A percentile compares a stretch with the other conserved stretches of the same genome.
These are phyloP conservation scores for Amorphotheca resinae DNA, from an alignment of 495 filamentous ascomycete genomes.

Conservation along the genomic window DNA sequence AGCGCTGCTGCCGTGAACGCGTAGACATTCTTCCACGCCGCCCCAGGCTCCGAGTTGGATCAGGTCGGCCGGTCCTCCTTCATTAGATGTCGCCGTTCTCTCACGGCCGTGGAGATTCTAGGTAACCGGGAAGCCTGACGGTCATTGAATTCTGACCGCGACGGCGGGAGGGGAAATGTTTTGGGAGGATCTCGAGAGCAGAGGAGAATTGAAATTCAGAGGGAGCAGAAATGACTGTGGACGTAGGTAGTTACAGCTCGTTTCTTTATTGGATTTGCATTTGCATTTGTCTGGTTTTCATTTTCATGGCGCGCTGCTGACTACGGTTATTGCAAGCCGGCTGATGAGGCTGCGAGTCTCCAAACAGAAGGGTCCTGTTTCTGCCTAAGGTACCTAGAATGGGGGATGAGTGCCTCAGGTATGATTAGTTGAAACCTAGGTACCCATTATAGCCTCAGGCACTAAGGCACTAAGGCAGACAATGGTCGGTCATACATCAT, in stretches of 20 bases:
- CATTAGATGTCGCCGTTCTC: conserved; percentile 7
- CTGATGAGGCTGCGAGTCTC: not conserved
- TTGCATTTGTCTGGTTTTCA: no score
- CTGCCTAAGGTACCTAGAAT: no score
- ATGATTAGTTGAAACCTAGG: no score
- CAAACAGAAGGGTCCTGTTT: no score
- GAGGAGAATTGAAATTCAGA: not conserved
- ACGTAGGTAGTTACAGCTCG: not conserved
- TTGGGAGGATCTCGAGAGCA: not conserved
- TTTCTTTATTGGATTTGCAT: no score
- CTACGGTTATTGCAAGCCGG: not conserved
- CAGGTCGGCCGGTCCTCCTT: conserved; percentile 6
- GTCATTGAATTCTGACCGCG: conserved; percentile 22
- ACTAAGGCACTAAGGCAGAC: no score
- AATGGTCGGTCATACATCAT: no score
- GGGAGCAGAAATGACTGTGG: not conserved
- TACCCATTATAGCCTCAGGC: no score
- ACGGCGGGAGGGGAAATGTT: not conserved
- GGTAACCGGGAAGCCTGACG: conserved; percentile 20
- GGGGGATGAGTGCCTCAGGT: no score
- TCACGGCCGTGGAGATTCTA: conserved; percentile 21
- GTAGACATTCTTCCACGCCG: conserved; percentile 28
- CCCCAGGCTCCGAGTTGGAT: conserved; percentile 8
- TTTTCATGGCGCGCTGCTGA: not conserved
- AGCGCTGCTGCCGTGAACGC: conserved; percentile 41